These are phyloP conservation scores for Oryza australiensis DNA, from an alignment of 176 grass and related monocot genomes.

Conservation along the genomic window DNA sequence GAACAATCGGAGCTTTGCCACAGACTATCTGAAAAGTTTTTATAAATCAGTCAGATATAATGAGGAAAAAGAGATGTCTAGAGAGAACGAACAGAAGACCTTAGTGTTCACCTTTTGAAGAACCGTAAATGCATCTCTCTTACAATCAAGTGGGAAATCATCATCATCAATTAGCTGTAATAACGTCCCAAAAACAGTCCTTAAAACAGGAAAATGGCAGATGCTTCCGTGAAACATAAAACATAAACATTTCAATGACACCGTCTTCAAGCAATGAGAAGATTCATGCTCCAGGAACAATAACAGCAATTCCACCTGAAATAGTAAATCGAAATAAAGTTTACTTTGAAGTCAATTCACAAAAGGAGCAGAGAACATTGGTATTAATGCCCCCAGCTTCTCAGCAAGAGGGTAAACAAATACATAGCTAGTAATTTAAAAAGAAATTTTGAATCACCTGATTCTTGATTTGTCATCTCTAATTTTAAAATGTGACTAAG, in stretches of 20 bases:
- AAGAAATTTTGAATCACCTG: neutral
- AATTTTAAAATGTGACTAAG: neutral
- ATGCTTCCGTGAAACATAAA: conserved; percentile 50
- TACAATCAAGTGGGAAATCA: conserved; percentile 48
- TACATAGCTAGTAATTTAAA: neutral
- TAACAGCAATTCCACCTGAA: conserved; percentile 74
- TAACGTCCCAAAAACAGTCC: conserved; percentile 45
- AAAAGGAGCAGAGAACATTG: neutral
- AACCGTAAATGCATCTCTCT: conserved; percentile 56
- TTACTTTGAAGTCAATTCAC: conserved; percentile 27
- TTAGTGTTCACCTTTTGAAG: conserved; percentile 56
- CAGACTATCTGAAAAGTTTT: conserved; percentile 52
- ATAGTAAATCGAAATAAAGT: conserved; percentile 43
- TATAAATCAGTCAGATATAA: conserved; percentile 37
- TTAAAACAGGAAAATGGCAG: conserved; percentile 42
- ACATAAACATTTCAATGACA: conserved; percentile 64
- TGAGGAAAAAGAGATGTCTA: conserved; percentile 11
- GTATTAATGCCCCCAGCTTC: neutral
- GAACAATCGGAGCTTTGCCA: conserved; percentile 34
- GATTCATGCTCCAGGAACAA: conserved; percentile 56
- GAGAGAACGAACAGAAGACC: conserved; percentile 27
- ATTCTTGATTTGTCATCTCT: too few species aligned
- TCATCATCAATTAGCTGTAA: conserved; percentile 45
- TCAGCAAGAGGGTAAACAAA: neutral
- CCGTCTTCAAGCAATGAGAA: conserved; percentile 47